phyloP scores from a whole-genome alignment of 1,139 yeast species.

The Groenewaldozyma sp. region DNA sequence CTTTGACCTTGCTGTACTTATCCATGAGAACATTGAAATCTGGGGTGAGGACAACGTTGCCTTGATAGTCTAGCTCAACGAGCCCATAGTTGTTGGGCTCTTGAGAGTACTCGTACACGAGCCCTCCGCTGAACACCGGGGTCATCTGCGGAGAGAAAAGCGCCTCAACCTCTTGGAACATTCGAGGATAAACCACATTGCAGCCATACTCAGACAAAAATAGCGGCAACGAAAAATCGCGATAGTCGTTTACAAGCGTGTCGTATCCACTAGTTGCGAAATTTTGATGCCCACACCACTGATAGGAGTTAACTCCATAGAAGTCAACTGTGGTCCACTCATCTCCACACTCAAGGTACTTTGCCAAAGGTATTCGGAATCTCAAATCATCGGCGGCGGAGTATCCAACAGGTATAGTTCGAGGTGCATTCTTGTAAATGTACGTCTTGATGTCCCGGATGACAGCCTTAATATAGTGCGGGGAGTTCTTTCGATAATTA shows the following conservation, averaged over 20 bases:
- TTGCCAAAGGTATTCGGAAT: constrained; percentile 66
- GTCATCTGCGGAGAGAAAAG: constrained; percentile 39
- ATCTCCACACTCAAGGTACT: constrained; percentile 69
- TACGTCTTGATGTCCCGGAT: constrained; percentile 73
- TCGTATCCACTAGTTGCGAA: constrained; percentile 67
- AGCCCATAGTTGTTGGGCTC: constrained; percentile 86
- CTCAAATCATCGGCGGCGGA: constrained; percentile 89
- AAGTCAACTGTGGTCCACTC: constrained; percentile 68
- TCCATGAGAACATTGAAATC: constrained; percentile 28
- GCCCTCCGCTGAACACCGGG: constrained; percentile 70
- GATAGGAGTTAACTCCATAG: constrained; percentile 91
- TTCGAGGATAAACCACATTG: constrained; percentile 71
- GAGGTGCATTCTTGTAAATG: constrained; percentile 46
- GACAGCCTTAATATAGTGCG: constrained; percentile 66
- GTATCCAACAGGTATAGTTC: constrained; percentile 84
- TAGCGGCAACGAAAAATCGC: constrained; percentile 61
- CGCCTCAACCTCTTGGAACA: constrained; percentile 62
- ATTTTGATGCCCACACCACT: constrained; percentile 76
- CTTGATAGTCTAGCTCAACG: constrained; percentile 50
- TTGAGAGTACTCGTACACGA: constrained; percentile 84
- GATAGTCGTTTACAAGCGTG: constrained; percentile 48
- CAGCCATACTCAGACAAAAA: constrained; percentile 94
- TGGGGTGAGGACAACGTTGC: constrained; percentile 35
- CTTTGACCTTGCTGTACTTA: constrained; percentile 13
- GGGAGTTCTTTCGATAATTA: constrained; percentile 24